Conservation (phyloP, 306 rosid genomes). For the Citrullus colocynthis region DNA sequence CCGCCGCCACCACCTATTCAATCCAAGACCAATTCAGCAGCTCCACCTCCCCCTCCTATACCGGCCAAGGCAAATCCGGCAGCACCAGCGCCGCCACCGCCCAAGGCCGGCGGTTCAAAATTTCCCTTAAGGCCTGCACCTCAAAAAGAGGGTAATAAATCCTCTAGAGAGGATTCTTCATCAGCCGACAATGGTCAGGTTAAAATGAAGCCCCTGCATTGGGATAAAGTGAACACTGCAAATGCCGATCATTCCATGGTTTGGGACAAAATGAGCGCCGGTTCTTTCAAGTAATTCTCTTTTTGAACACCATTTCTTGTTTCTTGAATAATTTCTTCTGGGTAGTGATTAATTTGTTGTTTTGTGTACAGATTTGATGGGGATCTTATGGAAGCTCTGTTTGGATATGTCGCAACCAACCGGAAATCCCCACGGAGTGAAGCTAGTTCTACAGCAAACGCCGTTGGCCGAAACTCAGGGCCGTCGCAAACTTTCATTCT, state of each 20-base stretch:
- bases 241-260: slow-evolving; percentile 80
- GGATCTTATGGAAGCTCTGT: slow-evolving; percentile 89
- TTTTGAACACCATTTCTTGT: neutral
- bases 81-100: slow-evolving; percentile 28
- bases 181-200: slow-evolving; percentile 31
- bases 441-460: slow-evolving; percentile 16
- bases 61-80: slow-evolving; percentile 1
- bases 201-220: slow-evolving; percentile 71
- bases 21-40: slow-evolving; percentile 13
- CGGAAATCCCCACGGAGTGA: slow-evolving; percentile 30
- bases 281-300: slow-evolving; percentile 61
- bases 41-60: slow-evolving; percentile 15
- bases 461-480: slow-evolving; percentile 11
- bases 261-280: slow-evolving; percentile 72
- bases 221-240: slow-evolving; percentile 74
- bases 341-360: neutral
- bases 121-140: slow-evolving; percentile 36
- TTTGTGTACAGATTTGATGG: slow-evolving; percentile 60
- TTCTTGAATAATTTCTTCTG: neutral
- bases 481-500: slow-evolving; percentile 34
- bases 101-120: slow-evolving; percentile 27
- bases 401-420: slow-evolving; percentile 49
- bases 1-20: slow-evolving; percentile 12
- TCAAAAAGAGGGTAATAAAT: slow-evolving; percentile 12
- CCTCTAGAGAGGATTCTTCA: slow-evolving; percentile 14